A percentile compares a stretch with the other conserved stretches of the same genome.
Evolutionary conservation across 2,329 filamentous ascomycete genomes (phyloP).

Genomic region (Magnaporthiopsis rhizophila): DNA sequence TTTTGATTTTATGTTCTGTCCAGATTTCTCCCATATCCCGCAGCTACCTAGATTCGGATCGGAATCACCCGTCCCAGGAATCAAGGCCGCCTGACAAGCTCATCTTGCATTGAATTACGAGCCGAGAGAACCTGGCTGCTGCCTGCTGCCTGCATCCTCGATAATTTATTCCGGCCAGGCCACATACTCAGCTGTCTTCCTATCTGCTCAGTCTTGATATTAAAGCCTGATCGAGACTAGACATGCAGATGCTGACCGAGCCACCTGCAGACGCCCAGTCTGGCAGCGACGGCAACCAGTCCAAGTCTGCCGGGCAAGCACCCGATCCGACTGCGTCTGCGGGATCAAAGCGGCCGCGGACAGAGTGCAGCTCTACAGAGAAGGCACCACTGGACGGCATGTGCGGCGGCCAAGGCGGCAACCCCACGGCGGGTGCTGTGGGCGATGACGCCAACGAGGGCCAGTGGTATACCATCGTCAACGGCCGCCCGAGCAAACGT

Average conservation of each 20-base stretch:
- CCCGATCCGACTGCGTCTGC: not conserved
- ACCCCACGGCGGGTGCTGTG: conserved; percentile 12
- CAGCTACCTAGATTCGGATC: no score
- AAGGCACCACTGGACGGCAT: conserved; percentile 33
- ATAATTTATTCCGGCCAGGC: no score
- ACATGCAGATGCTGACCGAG: not conserved
- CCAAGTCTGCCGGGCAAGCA: not conserved
- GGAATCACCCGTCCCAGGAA: no score
- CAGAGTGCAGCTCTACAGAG: conserved; percentile 14
- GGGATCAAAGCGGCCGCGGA: conserved; percentile 1
- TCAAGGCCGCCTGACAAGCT: no score
- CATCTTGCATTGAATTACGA: no score
- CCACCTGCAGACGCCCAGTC: not conserved
- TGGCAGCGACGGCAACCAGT: not conserved
- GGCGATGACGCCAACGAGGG: conserved; percentile 24
- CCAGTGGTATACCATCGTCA: conserved; percentile 46
- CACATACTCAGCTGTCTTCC: no score
- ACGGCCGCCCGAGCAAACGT: conserved; percentile 45
- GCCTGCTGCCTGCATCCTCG: no score
- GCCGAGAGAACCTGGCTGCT: no score
- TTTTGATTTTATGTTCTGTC: no score
- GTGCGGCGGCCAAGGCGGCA: not conserved
- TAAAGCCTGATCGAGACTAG: not conserved
- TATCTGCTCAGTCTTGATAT: no score
- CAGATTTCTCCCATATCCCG: no score